Conservation (phyloP, 208 protist genomes). For the Angomonas ambiguus region DNA sequence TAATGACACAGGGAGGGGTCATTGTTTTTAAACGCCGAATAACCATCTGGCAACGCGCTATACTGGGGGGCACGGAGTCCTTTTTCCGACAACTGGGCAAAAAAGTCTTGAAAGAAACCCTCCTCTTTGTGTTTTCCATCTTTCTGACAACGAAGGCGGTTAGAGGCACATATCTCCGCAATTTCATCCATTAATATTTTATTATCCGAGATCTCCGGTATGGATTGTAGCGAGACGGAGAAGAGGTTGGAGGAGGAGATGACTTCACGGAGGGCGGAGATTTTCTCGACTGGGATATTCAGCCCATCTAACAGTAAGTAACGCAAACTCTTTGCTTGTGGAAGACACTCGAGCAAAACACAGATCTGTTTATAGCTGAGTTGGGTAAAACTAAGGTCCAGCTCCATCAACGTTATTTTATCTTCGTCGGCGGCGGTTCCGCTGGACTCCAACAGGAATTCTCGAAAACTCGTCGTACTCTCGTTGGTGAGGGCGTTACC, state of each 20-base stretch:
- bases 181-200: conserved; percentile 20
- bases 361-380: conserved; percentile 44
- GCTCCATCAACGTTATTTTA: conserved; percentile 42
- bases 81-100: conserved; percentile 1
- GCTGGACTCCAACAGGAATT: conserved; percentile 66
- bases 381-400: conserved; percentile 65
- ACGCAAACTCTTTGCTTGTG: conserved; percentile 33
- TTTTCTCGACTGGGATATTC: conserved; percentile 32
- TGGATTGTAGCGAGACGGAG: conserved; percentile 37
- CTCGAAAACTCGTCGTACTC: conserved; percentile 33
- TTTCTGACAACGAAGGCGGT: conserved; percentile 4
- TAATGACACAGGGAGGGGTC: conserved; percentile 41
- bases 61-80: not conserved
- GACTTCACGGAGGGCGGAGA: conserved; percentile 34
- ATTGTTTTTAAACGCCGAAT: conserved; percentile 59
- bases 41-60: conserved; percentile 39
- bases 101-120: conserved; percentile 50
- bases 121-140: not conserved
- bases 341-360: conserved; percentile 58
- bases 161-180: conserved; percentile 17
- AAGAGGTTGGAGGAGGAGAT: conserved; percentile 39
- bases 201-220: conserved; percentile 18
- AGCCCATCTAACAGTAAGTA: conserved; percentile 70
- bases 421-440: not conserved
- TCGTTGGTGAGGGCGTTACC: conserved; percentile 57